Percentiles rank a stretch among this genome's conserved stretches.
Conservation (phyloP, 495 filamentous ascomycete genomes). For the Lasiosphaeris hirsuta region DNA sequence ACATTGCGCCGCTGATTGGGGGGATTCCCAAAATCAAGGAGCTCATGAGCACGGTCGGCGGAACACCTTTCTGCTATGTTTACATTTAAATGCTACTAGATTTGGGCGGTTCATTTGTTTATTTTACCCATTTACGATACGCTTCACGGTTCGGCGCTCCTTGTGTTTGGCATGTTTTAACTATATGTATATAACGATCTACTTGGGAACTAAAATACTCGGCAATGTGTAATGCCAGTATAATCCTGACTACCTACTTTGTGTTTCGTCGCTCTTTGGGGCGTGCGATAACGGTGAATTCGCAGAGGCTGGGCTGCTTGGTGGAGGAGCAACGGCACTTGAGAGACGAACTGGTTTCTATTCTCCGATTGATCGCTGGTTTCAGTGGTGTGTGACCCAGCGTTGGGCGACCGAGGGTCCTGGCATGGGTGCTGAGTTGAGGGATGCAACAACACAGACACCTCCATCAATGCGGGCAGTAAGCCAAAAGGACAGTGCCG, state of each 20-base stretch:
- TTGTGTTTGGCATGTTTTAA: too few species aligned
- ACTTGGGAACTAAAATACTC: too few species aligned
- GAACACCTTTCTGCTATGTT: conserved; percentile 26
- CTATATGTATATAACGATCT: too few species aligned
- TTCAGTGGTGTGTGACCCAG: conserved; percentile 13
- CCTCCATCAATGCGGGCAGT: not conserved
- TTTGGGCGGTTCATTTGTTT: too few species aligned
- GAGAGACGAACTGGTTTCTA: not conserved
- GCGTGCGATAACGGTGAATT: too few species aligned
- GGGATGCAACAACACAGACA: conserved; percentile 12
- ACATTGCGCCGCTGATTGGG: conserved; percentile 19
- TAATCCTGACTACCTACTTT: too few species aligned
- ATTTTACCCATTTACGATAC: too few species aligned
- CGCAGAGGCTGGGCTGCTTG: too few species aligned
- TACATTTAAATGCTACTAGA: conserved; percentile 19
- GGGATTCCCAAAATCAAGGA: conserved; percentile 22
- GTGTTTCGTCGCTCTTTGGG: too few species aligned
- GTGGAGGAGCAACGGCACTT: not conserved
- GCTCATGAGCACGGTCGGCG: conserved; percentile 28
- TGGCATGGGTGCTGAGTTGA: not conserved
- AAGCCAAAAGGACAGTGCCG: not conserved
- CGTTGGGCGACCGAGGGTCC: not conserved
- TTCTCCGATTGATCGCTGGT: conserved; percentile 15
- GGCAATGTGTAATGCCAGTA: too few species aligned
- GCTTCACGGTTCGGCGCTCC: too few species aligned